These are phyloP conservation scores for Plicaturopsis crispa DNA, from an alignment of 768 basidiomycete species.

Conservation along the genomic window DNA sequence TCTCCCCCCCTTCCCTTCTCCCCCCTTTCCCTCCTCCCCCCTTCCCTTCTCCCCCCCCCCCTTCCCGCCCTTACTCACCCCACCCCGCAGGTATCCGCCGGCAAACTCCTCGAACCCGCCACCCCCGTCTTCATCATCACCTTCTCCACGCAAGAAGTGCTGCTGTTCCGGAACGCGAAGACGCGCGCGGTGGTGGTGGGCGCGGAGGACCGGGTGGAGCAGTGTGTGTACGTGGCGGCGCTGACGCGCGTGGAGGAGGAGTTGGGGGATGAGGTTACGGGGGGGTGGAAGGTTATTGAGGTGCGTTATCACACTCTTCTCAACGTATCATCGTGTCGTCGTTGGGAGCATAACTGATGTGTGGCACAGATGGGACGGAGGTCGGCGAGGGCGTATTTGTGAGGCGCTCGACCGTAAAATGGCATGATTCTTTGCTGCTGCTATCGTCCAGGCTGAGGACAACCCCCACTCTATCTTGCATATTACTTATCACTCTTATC, in stretches of 20 bases:
- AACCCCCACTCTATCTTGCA: too few species aligned
- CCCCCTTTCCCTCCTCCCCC: background rate
- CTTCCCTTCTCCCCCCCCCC: too few species aligned
- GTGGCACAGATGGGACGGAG: constrained; percentile 39
- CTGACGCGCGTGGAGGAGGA: constrained; percentile 85
- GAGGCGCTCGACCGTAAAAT: constrained; percentile 9
- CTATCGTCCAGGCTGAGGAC: too few species aligned
- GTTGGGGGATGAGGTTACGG: constrained; percentile 86
- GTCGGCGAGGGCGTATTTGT: constrained; percentile 43
- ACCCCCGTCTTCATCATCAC: constrained; percentile 87
- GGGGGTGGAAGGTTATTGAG: constrained; percentile 98
- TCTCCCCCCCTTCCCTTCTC: background rate
- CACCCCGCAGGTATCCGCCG: constrained; percentile 58
- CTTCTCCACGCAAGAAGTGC: constrained; percentile 90
- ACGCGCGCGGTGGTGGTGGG: constrained; percentile 85
- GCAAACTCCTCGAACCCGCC: constrained; percentile 85
- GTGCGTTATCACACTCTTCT: constrained; percentile 33
- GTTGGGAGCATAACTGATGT: background rate
- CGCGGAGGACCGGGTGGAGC: constrained; percentile 85
- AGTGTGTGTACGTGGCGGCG: constrained; percentile 88
- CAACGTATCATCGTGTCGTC: background rate
- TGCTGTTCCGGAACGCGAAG: constrained; percentile 85
- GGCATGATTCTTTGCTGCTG: too few species aligned
- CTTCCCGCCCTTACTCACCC: too few species aligned
- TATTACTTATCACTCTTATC: too few species aligned